Evolutionary conservation across 768 basidiomycete genomes (phyloP).

Genomic region (Rhodosporidiobolus odoratus): DNA sequence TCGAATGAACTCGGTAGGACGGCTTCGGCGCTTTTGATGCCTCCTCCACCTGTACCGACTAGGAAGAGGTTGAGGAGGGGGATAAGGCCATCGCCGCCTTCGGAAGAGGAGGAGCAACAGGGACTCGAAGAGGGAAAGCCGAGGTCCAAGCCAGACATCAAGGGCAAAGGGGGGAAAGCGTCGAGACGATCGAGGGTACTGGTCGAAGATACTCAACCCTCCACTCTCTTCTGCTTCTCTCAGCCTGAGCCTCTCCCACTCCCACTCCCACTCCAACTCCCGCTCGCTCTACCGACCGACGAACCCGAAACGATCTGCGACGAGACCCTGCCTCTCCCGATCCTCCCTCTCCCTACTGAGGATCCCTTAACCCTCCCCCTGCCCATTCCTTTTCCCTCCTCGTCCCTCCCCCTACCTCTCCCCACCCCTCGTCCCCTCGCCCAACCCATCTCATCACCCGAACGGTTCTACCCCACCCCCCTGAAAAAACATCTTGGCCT

Average conservation of each 20-base stretch:
- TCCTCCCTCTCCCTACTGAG: not conserved
- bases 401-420: not conserved
- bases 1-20: conserved; percentile 9
- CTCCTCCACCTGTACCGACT: conserved; percentile 6
- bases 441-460: not conserved
- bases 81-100: not conserved
- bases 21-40: conserved; percentile 17
- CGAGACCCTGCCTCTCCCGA: conserved; percentile 8
- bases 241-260: not conserved
- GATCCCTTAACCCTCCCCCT: not conserved
- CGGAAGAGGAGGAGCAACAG: not conserved
- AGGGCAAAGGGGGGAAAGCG: not conserved
- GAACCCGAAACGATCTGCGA: not conserved
- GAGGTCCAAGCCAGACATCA: not conserved
- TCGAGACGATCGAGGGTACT: conserved; percentile 4
- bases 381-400: not conserved
- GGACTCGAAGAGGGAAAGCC: not conserved
- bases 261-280: not conserved
- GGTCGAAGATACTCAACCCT: conserved; percentile 23
- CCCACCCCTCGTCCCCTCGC: not conserved
- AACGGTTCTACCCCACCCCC: not conserved
- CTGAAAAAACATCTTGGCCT: not conserved
- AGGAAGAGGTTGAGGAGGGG: not conserved
- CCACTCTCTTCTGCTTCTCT: not conserved
- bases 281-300: not conserved